phyloP scores from a whole-genome alignment of 805 yeast species.

The Metschnikowia orientalis region DNA sequence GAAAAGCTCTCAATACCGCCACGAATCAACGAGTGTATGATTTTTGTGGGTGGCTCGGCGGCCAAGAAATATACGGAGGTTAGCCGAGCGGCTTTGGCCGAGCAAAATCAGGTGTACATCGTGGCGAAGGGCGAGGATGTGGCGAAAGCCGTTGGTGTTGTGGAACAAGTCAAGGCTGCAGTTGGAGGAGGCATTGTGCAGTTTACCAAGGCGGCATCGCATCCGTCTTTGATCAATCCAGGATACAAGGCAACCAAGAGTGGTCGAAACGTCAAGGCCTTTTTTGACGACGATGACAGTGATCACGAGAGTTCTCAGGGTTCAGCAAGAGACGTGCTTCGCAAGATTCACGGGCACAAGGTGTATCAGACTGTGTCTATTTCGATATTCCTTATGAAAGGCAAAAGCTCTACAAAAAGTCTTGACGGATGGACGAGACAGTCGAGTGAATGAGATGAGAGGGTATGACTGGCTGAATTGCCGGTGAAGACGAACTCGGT shows the following conservation, averaged over 20 bases:
- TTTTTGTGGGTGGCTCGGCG: constrained; percentile 16
- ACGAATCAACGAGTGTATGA: constrained; percentile 12
- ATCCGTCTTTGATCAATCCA: constrained; percentile 18
- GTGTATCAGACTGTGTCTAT: constrained; percentile 20
- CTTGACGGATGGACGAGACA: constrained; percentile 18
- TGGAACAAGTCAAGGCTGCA: constrained; percentile 20
- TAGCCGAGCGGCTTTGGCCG: constrained; percentile 8
- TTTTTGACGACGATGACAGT: constrained; percentile 8
- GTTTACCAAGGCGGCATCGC: constrained; percentile 16
- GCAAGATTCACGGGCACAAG: constrained; percentile 21
- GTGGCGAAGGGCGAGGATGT: constrained; percentile 19
- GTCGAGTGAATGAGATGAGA: neutral
- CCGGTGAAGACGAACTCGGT: too few species aligned
- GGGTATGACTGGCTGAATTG: too few species aligned
- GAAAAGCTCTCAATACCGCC: constrained; percentile 4
- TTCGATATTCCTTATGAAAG: constrained; percentile 15
- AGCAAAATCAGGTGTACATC: constrained; percentile 13
- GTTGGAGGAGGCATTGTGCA: constrained; percentile 12
- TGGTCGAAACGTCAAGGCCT: constrained; percentile 11
- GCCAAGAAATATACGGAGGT: constrained; percentile 16
- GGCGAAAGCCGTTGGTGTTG: constrained; percentile 19
- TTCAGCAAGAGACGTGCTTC: constrained; percentile 5
- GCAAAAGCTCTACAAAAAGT: constrained; percentile 1
- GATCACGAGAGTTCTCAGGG: constrained; percentile 2
- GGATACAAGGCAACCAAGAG: constrained; percentile 13